Percentiles rank a stretch among this genome's conserved stretches.
Conservation (phyloP, 1,284 basidiomycete species). For the Rhizoctonia solani region DNA sequence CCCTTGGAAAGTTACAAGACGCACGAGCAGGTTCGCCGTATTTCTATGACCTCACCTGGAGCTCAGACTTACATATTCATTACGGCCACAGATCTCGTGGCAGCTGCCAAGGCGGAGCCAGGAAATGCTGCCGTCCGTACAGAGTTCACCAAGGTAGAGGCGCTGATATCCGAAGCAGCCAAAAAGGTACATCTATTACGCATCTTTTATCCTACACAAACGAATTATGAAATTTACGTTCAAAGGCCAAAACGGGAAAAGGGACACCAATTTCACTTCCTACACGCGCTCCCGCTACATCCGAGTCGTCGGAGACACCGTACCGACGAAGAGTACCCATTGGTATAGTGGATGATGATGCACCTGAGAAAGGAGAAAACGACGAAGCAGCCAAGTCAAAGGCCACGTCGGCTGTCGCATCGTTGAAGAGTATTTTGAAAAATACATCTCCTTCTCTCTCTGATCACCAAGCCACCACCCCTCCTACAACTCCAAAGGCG, state of each 20-base stretch:
- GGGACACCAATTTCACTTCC: slow-evolving; percentile 37
- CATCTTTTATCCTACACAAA: slow-evolving; percentile 37
- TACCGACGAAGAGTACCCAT: slow-evolving; percentile 70
- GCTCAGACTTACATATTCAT: neutral
- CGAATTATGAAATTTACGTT: neutral
- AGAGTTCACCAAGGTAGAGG: slow-evolving; percentile 57
- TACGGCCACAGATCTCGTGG: slow-evolving; percentile 21
- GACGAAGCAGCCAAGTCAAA: neutral
- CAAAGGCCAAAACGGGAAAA: slow-evolving; percentile 34
- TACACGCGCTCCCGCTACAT: slow-evolving; percentile 22
- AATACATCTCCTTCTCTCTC: slow-evolving; percentile 37
- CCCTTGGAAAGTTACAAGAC: slow-evolving; percentile 55
- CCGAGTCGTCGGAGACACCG: slow-evolving; percentile 34
- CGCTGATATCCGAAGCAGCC: slow-evolving; percentile 43
- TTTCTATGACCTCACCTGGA: neutral
- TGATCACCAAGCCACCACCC: neutral
- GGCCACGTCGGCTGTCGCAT: neutral
- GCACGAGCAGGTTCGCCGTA: slow-evolving; percentile 58
- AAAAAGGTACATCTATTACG: slow-evolving; percentile 41
- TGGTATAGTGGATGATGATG: slow-evolving; percentile 56
- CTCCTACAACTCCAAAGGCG: slow-evolving; percentile 33
- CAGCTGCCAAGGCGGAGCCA: slow-evolving; percentile 44
- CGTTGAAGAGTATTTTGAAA: slow-evolving; percentile 18
- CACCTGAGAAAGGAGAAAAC: neutral
- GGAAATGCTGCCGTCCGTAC: slow-evolving; percentile 59